These are phyloP conservation scores for Yamadazyma dendronema DNA, from an alignment of 1,139 yeast species.

Conservation along the genomic window DNA sequence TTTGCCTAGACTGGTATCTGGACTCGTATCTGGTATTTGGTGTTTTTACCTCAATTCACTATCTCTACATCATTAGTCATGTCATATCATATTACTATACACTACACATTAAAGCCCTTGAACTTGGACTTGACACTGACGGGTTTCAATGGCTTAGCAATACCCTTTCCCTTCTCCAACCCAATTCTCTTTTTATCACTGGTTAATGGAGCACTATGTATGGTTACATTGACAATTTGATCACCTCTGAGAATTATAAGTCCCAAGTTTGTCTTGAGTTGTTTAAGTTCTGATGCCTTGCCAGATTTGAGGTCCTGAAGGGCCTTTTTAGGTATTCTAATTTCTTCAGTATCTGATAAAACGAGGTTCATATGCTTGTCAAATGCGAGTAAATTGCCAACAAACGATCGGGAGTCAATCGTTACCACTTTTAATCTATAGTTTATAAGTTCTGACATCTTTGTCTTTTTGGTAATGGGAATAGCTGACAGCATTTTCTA, in stretches of 20 bases:
- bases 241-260: constrained; percentile 86
- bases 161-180: constrained; percentile 46
- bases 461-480: constrained; percentile 39
- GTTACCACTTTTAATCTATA: constrained; percentile 73
- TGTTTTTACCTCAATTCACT: too few species aligned
- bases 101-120: constrained; percentile 14
- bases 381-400: constrained; percentile 83
- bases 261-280: constrained; percentile 74
- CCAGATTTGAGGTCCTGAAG: constrained; percentile 36
- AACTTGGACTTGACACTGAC: constrained; percentile 18
- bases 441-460: constrained; percentile 68
- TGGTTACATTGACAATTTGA: constrained; percentile 76
- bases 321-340: constrained; percentile 67
- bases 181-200: constrained; percentile 43
- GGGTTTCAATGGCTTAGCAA: constrained; percentile 40
- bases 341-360: constrained; percentile 81
- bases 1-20: too few species aligned
- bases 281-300: constrained; percentile 25
- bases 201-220: constrained; percentile 74
- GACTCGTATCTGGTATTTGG: too few species aligned
- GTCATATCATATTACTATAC: too few species aligned
- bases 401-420: constrained; percentile 69
- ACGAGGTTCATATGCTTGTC: constrained; percentile 90
- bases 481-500: constrained; percentile 2
- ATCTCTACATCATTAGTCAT: too few species aligned